phyloP scores from a whole-genome alignment of 2,329 filamentous ascomycete genomes.

The Hortaea sp. region DNA sequence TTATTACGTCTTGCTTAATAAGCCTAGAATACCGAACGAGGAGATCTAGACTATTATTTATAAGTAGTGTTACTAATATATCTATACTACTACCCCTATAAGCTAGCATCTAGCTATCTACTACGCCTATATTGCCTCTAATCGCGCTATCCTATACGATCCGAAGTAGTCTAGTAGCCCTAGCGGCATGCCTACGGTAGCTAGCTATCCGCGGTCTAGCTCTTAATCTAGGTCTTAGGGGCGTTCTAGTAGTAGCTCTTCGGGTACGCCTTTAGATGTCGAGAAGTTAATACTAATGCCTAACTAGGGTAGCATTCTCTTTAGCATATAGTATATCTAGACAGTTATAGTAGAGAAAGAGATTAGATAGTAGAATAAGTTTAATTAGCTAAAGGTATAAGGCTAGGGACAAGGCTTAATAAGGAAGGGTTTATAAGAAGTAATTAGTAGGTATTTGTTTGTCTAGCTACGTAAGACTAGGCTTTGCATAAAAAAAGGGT shows the following conservation, averaged over 20 bases:
- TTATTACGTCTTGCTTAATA: constrained; percentile 82
- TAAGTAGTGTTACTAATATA: constrained; percentile 89
- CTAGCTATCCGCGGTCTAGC: constrained; percentile 7
- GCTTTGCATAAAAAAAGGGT: no score
- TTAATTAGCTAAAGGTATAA: no score
- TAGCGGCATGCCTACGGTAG: constrained; percentile 9
- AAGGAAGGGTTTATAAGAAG: no score
- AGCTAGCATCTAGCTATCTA: constrained; percentile 84
- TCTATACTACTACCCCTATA: constrained; percentile 82
- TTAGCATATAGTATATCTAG: constrained; percentile 43
- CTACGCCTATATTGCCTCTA: constrained; percentile 84
- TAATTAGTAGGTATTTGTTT: no score
- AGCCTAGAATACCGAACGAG: constrained; percentile 56
- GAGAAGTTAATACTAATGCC: constrained; percentile 32
- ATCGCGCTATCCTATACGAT: constrained; percentile 69
- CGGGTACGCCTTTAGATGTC: constrained; percentile 15
- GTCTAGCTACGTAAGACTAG: no score
- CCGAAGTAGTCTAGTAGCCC: constrained; percentile 27
- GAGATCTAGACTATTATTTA: constrained; percentile 83
- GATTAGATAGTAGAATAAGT: no score
- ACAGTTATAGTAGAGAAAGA: background rate
- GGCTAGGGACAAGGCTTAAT: no score
- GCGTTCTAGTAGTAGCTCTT: constrained; percentile 5
- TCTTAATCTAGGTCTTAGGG: constrained; percentile 27
- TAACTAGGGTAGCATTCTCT: constrained; percentile 29